Percentiles rank a stretch among this genome's conserved stretches.
Evolutionary conservation across 768 basidiomycete species (phyloP).

Genomic region (Lyophyllum semitale): DNA sequence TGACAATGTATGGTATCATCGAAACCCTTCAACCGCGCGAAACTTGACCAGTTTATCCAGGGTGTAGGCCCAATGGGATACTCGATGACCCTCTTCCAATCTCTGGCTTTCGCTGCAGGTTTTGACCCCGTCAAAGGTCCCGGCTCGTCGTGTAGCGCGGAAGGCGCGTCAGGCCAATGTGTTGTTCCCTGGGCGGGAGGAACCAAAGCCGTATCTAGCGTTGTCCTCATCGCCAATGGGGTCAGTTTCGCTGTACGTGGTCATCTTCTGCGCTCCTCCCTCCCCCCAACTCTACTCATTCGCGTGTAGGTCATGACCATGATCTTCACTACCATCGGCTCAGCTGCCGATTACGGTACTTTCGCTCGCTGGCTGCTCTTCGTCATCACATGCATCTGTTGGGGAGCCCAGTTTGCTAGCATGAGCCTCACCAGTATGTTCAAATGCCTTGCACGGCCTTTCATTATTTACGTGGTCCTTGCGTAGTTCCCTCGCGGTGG

Average conservation of each 20-base stretch:
- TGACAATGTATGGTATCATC: slow-evolving; percentile 56
- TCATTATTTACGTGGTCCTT: neutral
- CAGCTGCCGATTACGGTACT: slow-evolving; percentile 71
- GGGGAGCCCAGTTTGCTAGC: slow-evolving; percentile 79
- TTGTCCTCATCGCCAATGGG: slow-evolving; percentile 79
- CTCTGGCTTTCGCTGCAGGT: slow-evolving; percentile 69
- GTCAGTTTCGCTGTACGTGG: slow-evolving; percentile 67
- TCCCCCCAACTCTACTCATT: neutral
- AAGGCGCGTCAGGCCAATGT: slow-evolving; percentile 65
- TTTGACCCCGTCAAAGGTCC: slow-evolving; percentile 71
- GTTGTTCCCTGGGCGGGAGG: slow-evolving; percentile 78
- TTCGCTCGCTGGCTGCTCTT: slow-evolving; percentile 84
- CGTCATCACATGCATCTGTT: slow-evolving; percentile 69
- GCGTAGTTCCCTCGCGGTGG: slow-evolving; percentile 67
- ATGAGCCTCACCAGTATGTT: slow-evolving; percentile 69
- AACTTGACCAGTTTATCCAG: slow-evolving; percentile 30
- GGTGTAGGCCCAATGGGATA: slow-evolving; percentile 71
- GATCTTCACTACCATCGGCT: slow-evolving; percentile 80
- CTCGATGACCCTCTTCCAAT: slow-evolving; percentile 76
- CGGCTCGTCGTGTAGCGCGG: slow-evolving; percentile 66
- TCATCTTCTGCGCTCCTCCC: slow-evolving; percentile 4
- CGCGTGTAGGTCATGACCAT: slow-evolving; percentile 65
- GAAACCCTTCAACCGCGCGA: neutral
- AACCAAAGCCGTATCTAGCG: slow-evolving; percentile 71
- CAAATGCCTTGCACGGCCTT: neutral